A percentile compares a stretch with the other conserved stretches of the same genome.
These are phyloP conservation scores for Umbelopsis ramanniana DNA, from an alignment of 192 early-diverging fungal species.

Conservation along the genomic window DNA sequence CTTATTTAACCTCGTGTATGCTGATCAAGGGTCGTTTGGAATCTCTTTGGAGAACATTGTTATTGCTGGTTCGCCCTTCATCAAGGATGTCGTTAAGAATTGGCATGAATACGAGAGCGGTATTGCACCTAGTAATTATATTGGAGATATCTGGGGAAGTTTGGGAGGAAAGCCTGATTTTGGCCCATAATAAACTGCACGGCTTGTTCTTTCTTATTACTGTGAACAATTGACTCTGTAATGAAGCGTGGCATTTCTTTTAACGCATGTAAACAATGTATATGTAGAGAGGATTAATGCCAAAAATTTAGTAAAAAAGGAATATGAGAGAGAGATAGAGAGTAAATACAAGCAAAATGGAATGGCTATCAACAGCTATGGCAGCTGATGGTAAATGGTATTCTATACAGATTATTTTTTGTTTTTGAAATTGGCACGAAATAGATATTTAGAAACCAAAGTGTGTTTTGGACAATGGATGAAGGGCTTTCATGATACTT, in stretches of 20 bases:
- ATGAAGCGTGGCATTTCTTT: background rate
- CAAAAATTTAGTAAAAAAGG: background rate
- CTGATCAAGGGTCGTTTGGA: slow-evolving; percentile 8
- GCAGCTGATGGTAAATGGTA: background rate
- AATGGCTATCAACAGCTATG: background rate
- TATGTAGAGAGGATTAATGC: background rate
- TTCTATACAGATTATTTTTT: slow-evolving; percentile 6
- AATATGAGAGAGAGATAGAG: background rate
- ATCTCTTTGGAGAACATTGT: slow-evolving; percentile 16
- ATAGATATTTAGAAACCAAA: no score
- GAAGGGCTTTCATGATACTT: no score
- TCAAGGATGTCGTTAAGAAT: slow-evolving; percentile 19
- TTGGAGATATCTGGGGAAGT: slow-evolving; percentile 13
- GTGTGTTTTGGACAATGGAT: no score
- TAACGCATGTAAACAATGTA: background rate
- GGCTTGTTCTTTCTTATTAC: no score
- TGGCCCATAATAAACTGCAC: background rate
- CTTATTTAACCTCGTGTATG: background rate
- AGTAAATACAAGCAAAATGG: slow-evolving; percentile 2
- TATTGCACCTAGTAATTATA: slow-evolving; percentile 17
- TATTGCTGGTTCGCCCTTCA: slow-evolving; percentile 12
- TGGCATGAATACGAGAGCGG: slow-evolving; percentile 14
- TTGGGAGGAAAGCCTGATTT: slow-evolving; percentile 8
- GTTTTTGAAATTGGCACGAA: background rate
- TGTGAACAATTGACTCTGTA: background rate